Conservation (phyloP, 257 asterid species). For the Ehretia macrophylla region DNA sequence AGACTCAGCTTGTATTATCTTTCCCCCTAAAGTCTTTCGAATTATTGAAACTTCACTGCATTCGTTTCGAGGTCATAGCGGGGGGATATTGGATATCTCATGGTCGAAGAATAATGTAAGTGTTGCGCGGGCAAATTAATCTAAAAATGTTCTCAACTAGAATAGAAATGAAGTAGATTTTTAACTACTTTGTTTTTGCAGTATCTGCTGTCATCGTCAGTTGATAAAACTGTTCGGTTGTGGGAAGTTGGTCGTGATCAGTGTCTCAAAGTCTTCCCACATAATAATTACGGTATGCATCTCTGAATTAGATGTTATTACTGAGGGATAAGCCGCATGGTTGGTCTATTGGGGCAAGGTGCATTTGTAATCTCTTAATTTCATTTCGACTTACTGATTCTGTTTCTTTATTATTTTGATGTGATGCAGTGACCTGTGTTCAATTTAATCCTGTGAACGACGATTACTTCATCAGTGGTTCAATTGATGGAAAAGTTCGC, state of each 20-base stretch:
- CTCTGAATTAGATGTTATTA: too few relatives aligned
- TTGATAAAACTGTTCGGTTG: constrained; percentile 87
- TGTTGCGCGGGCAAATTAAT: neutral
- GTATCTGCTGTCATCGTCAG: constrained; percentile 81
- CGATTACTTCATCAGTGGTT: constrained; percentile 85
- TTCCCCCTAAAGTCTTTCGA: constrained; percentile 75
- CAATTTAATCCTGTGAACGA: constrained; percentile 73
- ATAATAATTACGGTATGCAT: constrained; percentile 69
- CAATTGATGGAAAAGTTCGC: constrained; percentile 93
- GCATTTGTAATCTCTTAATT: neutral
- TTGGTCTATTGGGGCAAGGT: neutral
- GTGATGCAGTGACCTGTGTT: constrained; percentile 74
- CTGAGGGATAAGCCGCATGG: too few relatives aligned
- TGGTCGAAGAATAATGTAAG: constrained; percentile 86
- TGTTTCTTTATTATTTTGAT: constrained; percentile 11
- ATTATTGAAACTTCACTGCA: constrained; percentile 73
- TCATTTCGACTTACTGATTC: constrained; percentile 5
- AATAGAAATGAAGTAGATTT: neutral
- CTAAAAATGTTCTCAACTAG: neutral
- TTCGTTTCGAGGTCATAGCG: constrained; percentile 65
- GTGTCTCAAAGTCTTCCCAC: constrained; percentile 70
- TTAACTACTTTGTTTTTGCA: constrained; percentile 28
- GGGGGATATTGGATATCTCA: constrained; percentile 71
- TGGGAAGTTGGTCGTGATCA: constrained; percentile 78
- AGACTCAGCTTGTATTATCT: constrained; percentile 76